Evolutionary conservation across 257 asterid genomes (phyloP).

Genomic region (Nicotiana undulata): DNA sequence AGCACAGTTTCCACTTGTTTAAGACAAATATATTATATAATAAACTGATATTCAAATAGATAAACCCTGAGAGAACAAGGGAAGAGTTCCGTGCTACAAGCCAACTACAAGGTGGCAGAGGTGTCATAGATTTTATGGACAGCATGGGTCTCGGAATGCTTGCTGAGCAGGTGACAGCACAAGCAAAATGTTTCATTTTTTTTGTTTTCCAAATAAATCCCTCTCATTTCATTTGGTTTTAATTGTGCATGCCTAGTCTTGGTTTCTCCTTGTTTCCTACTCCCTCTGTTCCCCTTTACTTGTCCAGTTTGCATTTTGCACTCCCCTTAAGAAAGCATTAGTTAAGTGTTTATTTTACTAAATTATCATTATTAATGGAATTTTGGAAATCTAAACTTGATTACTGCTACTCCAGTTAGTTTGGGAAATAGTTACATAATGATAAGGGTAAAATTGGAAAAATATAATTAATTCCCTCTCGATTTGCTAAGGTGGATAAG

Average conservation of each 20-base stretch:
- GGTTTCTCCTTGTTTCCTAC: not conserved
- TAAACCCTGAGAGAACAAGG: conserved; percentile 53
- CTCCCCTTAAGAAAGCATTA: too few relatives aligned
- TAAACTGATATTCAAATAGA: conserved; percentile 22
- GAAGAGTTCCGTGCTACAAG: conserved; percentile 40
- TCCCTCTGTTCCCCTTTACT: too few relatives aligned
- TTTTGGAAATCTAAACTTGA: too few relatives aligned
- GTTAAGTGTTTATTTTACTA: too few relatives aligned
- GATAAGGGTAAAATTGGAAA: too few relatives aligned
- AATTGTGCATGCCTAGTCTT: not conserved
- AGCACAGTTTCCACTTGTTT: not conserved
- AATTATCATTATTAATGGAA: too few relatives aligned
- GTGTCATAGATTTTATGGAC: conserved; percentile 46
- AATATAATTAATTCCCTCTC: too few relatives aligned
- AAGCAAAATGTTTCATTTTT: conserved; percentile 2
- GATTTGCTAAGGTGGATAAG: too few relatives aligned
- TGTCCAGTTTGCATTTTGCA: too few relatives aligned
- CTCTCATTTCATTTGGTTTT: not conserved
- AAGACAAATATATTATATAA: not conserved
- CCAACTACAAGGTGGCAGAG: conserved; percentile 28
- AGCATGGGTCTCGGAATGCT: conserved; percentile 65
- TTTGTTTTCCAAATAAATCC: not conserved
- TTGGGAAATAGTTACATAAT: too few relatives aligned
- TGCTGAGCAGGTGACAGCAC: conserved; percentile 44
- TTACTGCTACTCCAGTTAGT: too few relatives aligned